Conservation (phyloP, 192 early-diverging fungal genomes). For the Coemansia sp. region DNA sequence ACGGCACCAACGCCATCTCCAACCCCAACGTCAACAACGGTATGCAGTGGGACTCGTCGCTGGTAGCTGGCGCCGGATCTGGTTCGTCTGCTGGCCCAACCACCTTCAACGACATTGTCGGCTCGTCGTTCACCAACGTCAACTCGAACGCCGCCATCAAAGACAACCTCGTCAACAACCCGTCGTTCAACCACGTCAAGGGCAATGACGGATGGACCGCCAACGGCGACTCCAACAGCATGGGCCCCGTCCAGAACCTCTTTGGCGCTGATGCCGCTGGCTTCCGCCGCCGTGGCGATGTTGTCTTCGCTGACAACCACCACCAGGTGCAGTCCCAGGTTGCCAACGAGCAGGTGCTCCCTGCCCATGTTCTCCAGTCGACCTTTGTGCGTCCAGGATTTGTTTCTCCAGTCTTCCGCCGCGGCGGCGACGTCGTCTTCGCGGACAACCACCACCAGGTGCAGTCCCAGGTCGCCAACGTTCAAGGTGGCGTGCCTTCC, state of each 20-base stretch:
- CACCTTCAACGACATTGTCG: constrained; percentile 46
- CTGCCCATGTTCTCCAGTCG: constrained; percentile 11
- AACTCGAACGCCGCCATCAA: constrained; percentile 49
- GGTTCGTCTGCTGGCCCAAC: constrained; percentile 11
- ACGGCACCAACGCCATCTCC: constrained; percentile 44
- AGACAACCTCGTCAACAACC: constrained; percentile 54
- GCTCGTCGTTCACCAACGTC: constrained; percentile 46
- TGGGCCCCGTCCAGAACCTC: constrained; percentile 50
- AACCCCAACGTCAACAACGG: constrained; percentile 55
- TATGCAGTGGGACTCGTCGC: constrained; percentile 48
- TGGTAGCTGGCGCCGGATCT: constrained; percentile 12
- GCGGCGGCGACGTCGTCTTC: constrained; percentile 43
- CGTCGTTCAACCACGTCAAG: constrained; percentile 28
- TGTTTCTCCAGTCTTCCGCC: constrained; percentile 17
- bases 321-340: constrained; percentile 30
- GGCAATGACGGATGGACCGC: constrained; percentile 55
- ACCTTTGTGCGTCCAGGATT: constrained; percentile 12
- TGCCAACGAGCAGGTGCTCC: constrained; percentile 4
- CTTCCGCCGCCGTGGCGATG: constrained; percentile 36
- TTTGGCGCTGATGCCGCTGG: constrained; percentile 24
- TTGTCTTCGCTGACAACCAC: constrained; percentile 49
- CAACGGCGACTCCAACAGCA: constrained; percentile 45
- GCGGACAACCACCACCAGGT: constrained; percentile 38
- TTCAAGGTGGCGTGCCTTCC: constrained; percentile 2
- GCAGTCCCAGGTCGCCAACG: constrained; percentile 23